These are phyloP conservation scores for Nissolia schottii DNA, from an alignment of 306 rosid genomes.

Conservation along the genomic window DNA sequence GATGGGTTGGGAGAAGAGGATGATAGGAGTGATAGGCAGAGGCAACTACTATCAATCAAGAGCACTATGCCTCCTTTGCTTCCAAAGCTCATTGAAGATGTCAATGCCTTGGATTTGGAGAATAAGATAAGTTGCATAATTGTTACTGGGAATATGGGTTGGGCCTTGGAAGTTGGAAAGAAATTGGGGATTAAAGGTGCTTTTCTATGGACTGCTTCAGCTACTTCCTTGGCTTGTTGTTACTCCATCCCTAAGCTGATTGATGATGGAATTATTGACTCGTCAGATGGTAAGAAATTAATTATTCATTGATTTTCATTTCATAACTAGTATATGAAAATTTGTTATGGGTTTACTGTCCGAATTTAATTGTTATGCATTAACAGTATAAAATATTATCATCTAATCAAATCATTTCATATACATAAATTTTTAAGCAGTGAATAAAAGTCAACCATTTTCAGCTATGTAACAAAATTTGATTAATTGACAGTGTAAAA, in stretches of 20 bases:
- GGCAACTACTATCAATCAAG: background rate
- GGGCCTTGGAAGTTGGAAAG: conserved; percentile 41
- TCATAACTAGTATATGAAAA: no score
- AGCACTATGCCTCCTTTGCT: conserved; percentile 32
- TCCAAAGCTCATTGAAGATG: conserved; percentile 36
- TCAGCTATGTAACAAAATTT: no score
- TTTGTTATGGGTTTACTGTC: no score
- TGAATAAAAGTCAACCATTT: no score
- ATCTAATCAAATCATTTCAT: no score
- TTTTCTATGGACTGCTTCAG: conserved; percentile 48
- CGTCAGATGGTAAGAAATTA: conserved; percentile 8
- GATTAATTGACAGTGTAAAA: no score
- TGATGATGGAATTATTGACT: conserved; percentile 29
- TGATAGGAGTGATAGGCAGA: conserved; percentile 22
- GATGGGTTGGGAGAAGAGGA: conserved; percentile 38
- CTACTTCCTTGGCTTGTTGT: conserved; percentile 29
- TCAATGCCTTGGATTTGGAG: conserved; percentile 5
- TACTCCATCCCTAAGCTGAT: conserved; percentile 34
- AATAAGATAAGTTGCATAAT: conserved; percentile 35
- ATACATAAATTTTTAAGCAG: no score
- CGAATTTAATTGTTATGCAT: no score
- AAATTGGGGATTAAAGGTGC: conserved; percentile 39
- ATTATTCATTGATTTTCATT: background rate
- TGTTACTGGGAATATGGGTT: conserved; percentile 36
- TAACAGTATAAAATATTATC: no score